Evolutionary conservation across 1,139 yeast genomes (phyloP).

Genomic region (Arxiozyma slooffiae): DNA sequence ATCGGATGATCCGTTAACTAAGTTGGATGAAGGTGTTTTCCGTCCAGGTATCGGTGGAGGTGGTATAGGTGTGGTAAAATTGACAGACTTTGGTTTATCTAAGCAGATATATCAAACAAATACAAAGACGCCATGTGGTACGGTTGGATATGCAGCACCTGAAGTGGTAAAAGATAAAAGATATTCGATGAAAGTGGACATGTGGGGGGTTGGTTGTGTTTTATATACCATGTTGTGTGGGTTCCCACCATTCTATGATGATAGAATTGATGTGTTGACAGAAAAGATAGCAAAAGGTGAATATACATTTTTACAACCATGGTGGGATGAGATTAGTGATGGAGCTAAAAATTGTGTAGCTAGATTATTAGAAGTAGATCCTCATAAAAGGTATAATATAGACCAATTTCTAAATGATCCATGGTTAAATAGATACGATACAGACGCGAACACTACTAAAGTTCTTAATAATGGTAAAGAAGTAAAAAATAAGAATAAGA

Average conservation of each 20-base stretch:
- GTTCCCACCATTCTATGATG: constrained; percentile 94
- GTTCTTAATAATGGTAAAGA: background rate
- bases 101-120: constrained; percentile 63
- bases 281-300: constrained; percentile 77
- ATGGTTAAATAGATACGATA: constrained; percentile 42
- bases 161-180: constrained; percentile 82
- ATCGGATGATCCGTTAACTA: constrained; percentile 62
- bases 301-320: constrained; percentile 73
- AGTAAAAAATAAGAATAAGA: constrained; percentile 4
- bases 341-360: constrained; percentile 77
- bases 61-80: constrained; percentile 71
- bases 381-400: constrained; percentile 63
- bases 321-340: constrained; percentile 91
- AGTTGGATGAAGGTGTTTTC: constrained; percentile 81
- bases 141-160: constrained; percentile 89
- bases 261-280: constrained; percentile 68
- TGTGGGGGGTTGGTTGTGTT: constrained; percentile 95
- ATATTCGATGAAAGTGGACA: constrained; percentile 84
- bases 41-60: constrained; percentile 77
- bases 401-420: constrained; percentile 76
- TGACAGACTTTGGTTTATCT: constrained; percentile 90
- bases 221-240: constrained; percentile 85
- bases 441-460: background rate
- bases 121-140: constrained; percentile 82
- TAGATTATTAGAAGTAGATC: constrained; percentile 73